These are phyloP conservation scores for Angophora floribunda DNA, from an alignment of 345 rosid species.

Conservation along the genomic window DNA sequence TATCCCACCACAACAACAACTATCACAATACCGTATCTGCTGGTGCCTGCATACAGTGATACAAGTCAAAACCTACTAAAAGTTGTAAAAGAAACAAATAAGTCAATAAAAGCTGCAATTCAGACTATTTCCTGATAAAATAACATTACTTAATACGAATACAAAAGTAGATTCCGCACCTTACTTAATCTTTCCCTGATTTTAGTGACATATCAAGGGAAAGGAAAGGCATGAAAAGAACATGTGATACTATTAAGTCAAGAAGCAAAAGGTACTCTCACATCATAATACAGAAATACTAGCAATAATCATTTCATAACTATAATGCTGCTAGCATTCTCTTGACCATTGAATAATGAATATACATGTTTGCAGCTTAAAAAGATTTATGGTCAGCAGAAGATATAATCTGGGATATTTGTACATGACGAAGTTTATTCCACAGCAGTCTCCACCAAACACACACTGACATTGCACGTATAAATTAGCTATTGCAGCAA, in stretches of 20 bases:
- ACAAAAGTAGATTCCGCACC: background rate
- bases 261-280: background rate
- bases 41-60: slow-evolving; percentile 29
- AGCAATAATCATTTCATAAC: background rate
- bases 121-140: background rate
- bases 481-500: background rate
- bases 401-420: background rate
- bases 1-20: slow-evolving; percentile 48
- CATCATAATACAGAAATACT: background rate
- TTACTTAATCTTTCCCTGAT: background rate
- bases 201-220: background rate
- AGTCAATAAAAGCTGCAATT: background rate
- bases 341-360: background rate
- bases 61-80: background rate
- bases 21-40: slow-evolving; percentile 37
- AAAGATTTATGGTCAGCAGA: background rate
- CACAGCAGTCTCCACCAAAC: background rate
- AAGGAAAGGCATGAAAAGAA: background rate
- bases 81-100: background rate
- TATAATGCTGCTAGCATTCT: background rate
- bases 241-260: background rate
- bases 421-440: background rate
- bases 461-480: background rate
- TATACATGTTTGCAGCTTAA: background rate
- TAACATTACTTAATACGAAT: background rate